Conservation (phyloP, 2,329 filamentous ascomycete genomes). For the Aspergillus sp. region DNA sequence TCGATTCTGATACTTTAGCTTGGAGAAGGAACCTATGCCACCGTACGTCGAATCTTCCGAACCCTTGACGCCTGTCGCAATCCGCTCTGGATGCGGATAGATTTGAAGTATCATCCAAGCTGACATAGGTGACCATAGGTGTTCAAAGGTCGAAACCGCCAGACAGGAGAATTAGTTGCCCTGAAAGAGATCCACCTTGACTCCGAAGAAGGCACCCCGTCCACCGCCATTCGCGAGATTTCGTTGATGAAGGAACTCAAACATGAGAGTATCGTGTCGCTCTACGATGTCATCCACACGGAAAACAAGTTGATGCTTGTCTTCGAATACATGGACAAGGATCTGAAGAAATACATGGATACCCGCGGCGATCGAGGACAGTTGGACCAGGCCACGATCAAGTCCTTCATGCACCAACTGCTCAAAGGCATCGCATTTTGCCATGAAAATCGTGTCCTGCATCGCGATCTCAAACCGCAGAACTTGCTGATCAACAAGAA, state of each 20-base stretch:
- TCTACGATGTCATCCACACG: conserved; percentile 98
- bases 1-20: conserved; percentile 48
- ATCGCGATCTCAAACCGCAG: conserved; percentile 93
- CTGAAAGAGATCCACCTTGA: conserved; percentile 99
- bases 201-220: conserved; percentile 95
- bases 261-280: conserved; percentile 94
- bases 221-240: conserved; percentile 96
- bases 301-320: conserved; percentile 99
- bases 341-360: conserved; percentile 99
- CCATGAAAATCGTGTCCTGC: conserved; percentile 93
- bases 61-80: background rate
- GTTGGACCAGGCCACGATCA: conserved; percentile 85
- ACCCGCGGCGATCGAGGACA: conserved; percentile 84
- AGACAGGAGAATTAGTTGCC: conserved; percentile 93
- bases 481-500: conserved; percentile 94
- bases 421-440: conserved; percentile 95
- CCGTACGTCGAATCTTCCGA: conserved; percentile 56
- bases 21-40: conserved; percentile 97
- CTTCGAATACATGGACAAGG: conserved; percentile 98
- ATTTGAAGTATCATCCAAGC: conserved; percentile 17
- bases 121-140: conserved; percentile 56
- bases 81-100: background rate
- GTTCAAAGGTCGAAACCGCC: conserved; percentile 96
- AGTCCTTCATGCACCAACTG: conserved; percentile 98
- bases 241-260: conserved; percentile 99